Evolutionary conservation across 768 basidiomycete species (phyloP).

Genomic region (Symmetrospora coprosmae): DNA sequence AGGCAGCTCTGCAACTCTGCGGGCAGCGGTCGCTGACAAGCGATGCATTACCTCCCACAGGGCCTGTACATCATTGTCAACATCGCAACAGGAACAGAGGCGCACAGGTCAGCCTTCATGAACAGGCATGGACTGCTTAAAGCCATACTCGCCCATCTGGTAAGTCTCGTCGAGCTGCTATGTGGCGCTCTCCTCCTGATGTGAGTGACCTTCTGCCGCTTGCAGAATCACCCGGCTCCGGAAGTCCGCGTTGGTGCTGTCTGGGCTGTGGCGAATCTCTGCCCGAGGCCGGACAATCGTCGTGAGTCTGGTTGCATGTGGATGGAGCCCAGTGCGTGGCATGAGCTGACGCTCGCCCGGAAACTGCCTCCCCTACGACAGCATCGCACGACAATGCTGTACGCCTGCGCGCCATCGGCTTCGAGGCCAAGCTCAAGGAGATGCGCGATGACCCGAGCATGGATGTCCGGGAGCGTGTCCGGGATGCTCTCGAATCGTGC

Average conservation of each 20-base stretch:
- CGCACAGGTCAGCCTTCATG: conserved; percentile 26
- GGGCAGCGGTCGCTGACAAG: too few relatives aligned
- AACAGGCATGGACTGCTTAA: conserved; percentile 20
- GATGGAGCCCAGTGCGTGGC: background rate
- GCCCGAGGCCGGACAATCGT: conserved; percentile 13
- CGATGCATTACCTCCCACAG: background rate
- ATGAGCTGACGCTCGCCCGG: conserved; percentile 20
- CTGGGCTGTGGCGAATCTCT: conserved; percentile 29
- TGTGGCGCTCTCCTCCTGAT: background rate
- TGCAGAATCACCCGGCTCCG: conserved; percentile 16
- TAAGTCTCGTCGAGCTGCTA: background rate
- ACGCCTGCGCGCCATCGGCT: conserved; percentile 27
- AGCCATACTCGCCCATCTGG: conserved; percentile 25
- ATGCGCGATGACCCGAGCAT: conserved; percentile 28
- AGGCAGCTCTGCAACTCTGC: background rate
- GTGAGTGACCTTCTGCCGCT: background rate
- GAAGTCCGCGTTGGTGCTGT: conserved; percentile 26
- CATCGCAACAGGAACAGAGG: conserved; percentile 26
- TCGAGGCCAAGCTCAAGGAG: conserved; percentile 24
- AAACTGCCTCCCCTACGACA: background rate
- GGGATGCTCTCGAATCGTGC: conserved; percentile 19
- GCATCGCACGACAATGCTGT: conserved; percentile 18
- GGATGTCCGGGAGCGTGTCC: conserved; percentile 31
- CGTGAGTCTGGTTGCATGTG: background rate
- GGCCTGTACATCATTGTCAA: conserved; percentile 29